phyloP scores from a whole-genome alignment of 371 early-diverging fungal species.

The Parasitella parasitica region DNA sequence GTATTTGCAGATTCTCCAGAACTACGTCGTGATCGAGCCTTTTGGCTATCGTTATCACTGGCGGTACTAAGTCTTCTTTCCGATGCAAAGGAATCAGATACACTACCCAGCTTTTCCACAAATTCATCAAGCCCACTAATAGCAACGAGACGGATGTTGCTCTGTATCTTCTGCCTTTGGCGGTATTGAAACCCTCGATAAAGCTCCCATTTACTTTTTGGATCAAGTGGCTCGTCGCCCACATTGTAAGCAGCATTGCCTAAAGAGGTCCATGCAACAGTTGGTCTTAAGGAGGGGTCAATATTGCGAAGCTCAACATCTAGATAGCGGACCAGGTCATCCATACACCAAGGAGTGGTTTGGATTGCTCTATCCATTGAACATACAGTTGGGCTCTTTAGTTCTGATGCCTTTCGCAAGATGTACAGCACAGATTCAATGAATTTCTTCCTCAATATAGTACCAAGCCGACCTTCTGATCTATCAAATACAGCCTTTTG shows the following conservation, averaged over 20 bases:
- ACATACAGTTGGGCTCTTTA: slow-evolving; percentile 62
- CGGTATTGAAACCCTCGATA: slow-evolving; percentile 30
- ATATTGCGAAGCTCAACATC: slow-evolving; percentile 38
- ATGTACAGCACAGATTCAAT: slow-evolving; percentile 55
- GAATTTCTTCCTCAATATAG: slow-evolving; percentile 50
- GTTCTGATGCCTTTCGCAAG: slow-evolving; percentile 50
- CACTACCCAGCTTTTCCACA: slow-evolving; percentile 44
- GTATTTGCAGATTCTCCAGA: slow-evolving; percentile 30
- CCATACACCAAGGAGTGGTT: slow-evolving; percentile 48
- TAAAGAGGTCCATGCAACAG: slow-evolving; percentile 36
- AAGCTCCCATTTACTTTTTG: slow-evolving; percentile 30
- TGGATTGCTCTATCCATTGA: slow-evolving; percentile 38
- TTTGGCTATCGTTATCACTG: slow-evolving; percentile 40
- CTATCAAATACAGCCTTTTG: slow-evolving; percentile 14
- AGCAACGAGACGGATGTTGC: slow-evolving; percentile 50
- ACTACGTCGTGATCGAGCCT: slow-evolving; percentile 30
- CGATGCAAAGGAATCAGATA: slow-evolving; percentile 16
- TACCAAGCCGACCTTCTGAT: slow-evolving; percentile 25
- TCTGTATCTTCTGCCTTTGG: slow-evolving; percentile 29
- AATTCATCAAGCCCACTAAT: slow-evolving; percentile 63
- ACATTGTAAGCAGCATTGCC: slow-evolving; percentile 16
- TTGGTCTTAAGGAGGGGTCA: slow-evolving; percentile 32
- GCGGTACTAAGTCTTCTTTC: slow-evolving; percentile 45
- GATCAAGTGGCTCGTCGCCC: neutral
- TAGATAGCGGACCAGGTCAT: slow-evolving; percentile 39